These are phyloP conservation scores for Sonneratia caseolaris DNA, from an alignment of 345 rosid genomes.

Conservation along the genomic window DNA sequence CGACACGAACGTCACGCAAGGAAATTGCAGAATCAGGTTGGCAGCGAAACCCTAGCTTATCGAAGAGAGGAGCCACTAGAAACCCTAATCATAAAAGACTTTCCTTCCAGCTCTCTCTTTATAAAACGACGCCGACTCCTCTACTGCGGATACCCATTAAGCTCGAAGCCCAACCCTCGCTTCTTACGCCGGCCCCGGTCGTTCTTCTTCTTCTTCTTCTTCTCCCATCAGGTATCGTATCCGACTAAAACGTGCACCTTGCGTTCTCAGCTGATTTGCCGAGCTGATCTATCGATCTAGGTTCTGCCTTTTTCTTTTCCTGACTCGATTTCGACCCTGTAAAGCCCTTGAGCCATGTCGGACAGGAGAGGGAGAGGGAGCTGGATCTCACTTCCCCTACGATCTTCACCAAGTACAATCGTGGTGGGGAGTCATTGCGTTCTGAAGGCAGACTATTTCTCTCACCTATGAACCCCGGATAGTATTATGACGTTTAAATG, in stretches of 20 bases:
- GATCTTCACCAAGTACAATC: constrained; percentile 89
- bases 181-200: neutral
- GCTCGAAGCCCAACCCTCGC: neutral
- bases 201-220: neutral
- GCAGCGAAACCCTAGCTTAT: neutral
- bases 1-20: neutral
- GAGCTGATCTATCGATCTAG: too few relatives aligned
- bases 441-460: neutral
- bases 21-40: neutral
- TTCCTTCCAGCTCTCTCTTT: neutral
- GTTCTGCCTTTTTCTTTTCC: neutral
- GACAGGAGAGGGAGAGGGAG: constrained; percentile 97
- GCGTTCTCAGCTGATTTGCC: too few relatives aligned
- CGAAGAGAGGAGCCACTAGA: neutral
- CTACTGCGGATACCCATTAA: neutral
- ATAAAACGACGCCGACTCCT: neutral
- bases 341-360: constrained; percentile 43
- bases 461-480: neutral
- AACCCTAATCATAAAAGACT: neutral
- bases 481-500: neutral
- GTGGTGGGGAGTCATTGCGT: constrained; percentile 27
- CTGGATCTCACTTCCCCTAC: constrained; percentile 85
- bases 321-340: neutral
- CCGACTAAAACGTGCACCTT: too few relatives aligned
- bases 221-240: too few relatives aligned